These are phyloP conservation scores for Pyrenochaeta sp. DNA, from an alignment of 2,329 filamentous ascomycete genomes.

Conservation along the genomic window DNA sequence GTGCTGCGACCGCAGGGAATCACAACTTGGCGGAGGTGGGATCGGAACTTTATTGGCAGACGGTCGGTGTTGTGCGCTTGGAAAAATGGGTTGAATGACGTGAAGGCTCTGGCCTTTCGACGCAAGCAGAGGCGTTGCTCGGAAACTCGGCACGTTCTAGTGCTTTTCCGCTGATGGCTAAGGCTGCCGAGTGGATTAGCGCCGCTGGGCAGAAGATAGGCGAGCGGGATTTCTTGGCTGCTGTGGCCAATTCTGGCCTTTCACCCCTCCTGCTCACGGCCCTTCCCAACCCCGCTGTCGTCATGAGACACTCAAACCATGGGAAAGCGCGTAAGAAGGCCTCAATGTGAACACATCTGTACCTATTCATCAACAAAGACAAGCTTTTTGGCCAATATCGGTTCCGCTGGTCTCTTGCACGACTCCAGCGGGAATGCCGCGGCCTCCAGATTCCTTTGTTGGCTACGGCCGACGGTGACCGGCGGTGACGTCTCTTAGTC, in stretches of 20 bases:
- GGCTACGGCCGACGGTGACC: conserved; percentile 28
- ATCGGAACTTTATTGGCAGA: conserved; percentile 19
- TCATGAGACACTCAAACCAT: conserved; percentile 3
- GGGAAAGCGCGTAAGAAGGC: neutral
- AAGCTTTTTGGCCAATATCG: conserved; percentile 2
- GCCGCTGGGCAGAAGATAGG: conserved; percentile 20
- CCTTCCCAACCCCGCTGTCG: conserved; percentile 22
- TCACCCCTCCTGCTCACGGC: conserved; percentile 23
- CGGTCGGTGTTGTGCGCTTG: conserved; percentile 15
- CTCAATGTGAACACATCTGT: neutral
- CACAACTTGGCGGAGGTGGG: conserved; percentile 24
- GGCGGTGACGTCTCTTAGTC: conserved; percentile 34
- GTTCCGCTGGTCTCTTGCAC: conserved; percentile 11
- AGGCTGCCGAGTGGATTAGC: conserved; percentile 12
- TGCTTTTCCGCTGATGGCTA: conserved; percentile 10
- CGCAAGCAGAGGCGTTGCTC: conserved; percentile 4
- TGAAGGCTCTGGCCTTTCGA: conserved; percentile 13
- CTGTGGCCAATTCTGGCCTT: conserved; percentile 15
- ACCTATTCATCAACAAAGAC: conserved; percentile 5
- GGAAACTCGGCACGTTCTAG: conserved; percentile 22
- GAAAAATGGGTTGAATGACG: conserved; percentile 25
- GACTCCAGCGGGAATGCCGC: conserved; percentile 10
- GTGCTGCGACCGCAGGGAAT: conserved; percentile 14
- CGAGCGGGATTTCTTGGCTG: conserved; percentile 32
- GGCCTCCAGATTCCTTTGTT: conserved; percentile 24